phyloP scores from a whole-genome alignment of 1,139 yeast genomes.

The Pichiaceae sp. region DNA sequence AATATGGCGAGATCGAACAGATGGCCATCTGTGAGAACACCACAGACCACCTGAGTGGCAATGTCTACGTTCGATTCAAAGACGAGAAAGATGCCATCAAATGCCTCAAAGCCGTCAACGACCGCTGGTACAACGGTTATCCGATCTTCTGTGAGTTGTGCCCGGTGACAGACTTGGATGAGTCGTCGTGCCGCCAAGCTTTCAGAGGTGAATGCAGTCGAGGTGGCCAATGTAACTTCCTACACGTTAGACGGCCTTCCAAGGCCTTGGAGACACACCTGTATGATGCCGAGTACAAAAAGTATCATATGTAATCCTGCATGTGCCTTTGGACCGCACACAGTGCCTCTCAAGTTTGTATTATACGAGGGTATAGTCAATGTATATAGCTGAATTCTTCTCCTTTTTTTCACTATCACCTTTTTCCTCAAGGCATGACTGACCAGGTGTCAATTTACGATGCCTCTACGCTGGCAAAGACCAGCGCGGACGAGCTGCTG shows the following conservation, averaged over 20 bases:
- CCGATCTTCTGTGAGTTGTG: slow-evolving; percentile 80
- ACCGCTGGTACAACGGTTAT: slow-evolving; percentile 72
- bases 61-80: slow-evolving; percentile 63
- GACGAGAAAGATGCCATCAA: slow-evolving; percentile 48
- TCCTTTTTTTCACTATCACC: too few species aligned
- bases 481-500: slow-evolving; percentile 18
- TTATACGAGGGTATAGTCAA: too few species aligned
- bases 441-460: background rate
- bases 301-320: slow-evolving; percentile 1
- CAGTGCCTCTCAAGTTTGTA: too few species aligned
- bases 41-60: slow-evolving; percentile 76
- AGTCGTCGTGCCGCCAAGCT: slow-evolving; percentile 52
- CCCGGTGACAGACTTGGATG: slow-evolving; percentile 65
- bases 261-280: slow-evolving; percentile 31
- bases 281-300: slow-evolving; percentile 8
- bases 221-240: slow-evolving; percentile 79
- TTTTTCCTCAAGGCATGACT: too few species aligned
- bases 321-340: too few species aligned
- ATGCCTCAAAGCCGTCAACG: slow-evolving; percentile 56
- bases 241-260: slow-evolving; percentile 65
- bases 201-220: slow-evolving; percentile 44
- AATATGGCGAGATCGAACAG: slow-evolving; percentile 55
- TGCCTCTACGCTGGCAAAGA: background rate
- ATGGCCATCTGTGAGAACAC: slow-evolving; percentile 77
- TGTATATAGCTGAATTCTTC: too few species aligned